Evolutionary conservation across 2,329 filamentous ascomycete genomes (phyloP).

Genomic region (Ramichloridium luteum): DNA sequence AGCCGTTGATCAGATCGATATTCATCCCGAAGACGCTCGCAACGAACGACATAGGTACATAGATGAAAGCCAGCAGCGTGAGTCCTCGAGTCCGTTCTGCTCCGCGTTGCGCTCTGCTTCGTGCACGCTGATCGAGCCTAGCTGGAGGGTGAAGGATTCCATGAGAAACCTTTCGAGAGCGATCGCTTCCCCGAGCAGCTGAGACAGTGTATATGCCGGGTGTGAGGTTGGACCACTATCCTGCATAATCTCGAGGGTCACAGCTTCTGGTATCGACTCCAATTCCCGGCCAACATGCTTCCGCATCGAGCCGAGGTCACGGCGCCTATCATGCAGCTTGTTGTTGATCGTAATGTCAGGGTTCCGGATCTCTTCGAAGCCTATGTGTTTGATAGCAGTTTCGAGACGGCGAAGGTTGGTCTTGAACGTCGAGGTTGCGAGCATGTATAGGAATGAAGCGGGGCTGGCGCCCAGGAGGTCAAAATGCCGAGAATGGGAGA

Average conservation of each 20-base stretch:
- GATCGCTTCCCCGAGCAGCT: slow-evolving; percentile 6
- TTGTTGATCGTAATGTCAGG: slow-evolving; percentile 6
- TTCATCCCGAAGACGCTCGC: slow-evolving; percentile 17
- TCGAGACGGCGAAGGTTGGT: slow-evolving; percentile 6
- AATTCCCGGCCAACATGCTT: slow-evolving; percentile 1
- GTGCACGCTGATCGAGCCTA: slow-evolving; percentile 14
- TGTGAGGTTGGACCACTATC: no score
- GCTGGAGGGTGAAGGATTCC: slow-evolving; percentile 16
- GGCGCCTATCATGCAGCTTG: slow-evolving; percentile 7
- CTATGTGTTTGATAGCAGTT: slow-evolving; percentile 7
- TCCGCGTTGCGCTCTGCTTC: slow-evolving; percentile 8
- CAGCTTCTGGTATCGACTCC: slow-evolving; percentile 3
- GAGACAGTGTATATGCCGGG: no score
- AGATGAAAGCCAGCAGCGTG: slow-evolving; percentile 14
- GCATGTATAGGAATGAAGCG: slow-evolving; percentile 3
- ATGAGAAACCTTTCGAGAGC: slow-evolving; percentile 13
- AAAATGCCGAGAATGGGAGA: not conserved
- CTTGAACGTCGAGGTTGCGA: slow-evolving; percentile 2
- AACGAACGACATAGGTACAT: slow-evolving; percentile 15
- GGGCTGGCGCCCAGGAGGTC: not conserved
- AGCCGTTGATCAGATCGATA: slow-evolving; percentile 14
- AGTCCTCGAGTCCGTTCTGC: slow-evolving; percentile 3
- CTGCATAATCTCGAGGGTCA: no score
- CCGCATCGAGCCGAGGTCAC: slow-evolving; percentile 6
- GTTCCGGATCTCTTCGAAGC: slow-evolving; percentile 7